Base-by-base conservation (phyloP, 306 rosid genomes). In the Notholithocarpus densiflorus region DNA sequence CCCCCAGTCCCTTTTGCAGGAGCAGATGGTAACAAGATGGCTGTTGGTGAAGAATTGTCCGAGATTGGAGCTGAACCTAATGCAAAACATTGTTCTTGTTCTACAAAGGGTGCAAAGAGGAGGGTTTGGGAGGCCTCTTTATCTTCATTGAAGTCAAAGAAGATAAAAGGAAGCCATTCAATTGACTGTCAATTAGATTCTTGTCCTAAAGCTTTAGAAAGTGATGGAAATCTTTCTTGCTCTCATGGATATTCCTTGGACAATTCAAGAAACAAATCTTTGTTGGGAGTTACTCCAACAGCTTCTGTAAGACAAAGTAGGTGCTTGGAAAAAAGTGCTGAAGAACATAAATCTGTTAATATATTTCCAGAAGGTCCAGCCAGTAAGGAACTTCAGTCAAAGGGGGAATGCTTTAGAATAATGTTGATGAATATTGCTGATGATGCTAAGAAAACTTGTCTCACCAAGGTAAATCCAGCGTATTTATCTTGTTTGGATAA, bases 371-470 rank as follows among this genome's bases (percentile, higher is more conserved):
- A 84, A 77, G 87, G 87, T 77, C 83, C 73, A 13, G 26, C 69
- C 77, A 45, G 56, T 82, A 75, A 78, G 79, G 92, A 85, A 45
- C 34, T 75, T 15, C 85, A 70, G 75, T 80, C 89, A 53, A 75
- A 77, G 62, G 82, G 82, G 76, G 86, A 82, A 31, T 77, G 85
- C 68, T 87, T 81, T 75, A 89, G 88, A 80, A 87, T 94, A 77
- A 84, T 94, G 96, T 86, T 94, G 85, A 94, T 94, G 98, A 87
- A 94, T 81, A 94, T 94, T 79, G 89, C 92, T 62, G 97, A 92
- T 74, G 93, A 84, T 57, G 77, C 82, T 56, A 94, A 94, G 87
- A 90, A 77, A 83, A 77, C 81, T 74, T 90, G 82, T 77, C 93
- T 94, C 54, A 72, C 79, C 77, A 94, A 88, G 97, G 98, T 92